These are phyloP conservation scores for Thamnidium elegans DNA, from an alignment of 192 early-diverging fungal species.

Conservation along the genomic window DNA sequence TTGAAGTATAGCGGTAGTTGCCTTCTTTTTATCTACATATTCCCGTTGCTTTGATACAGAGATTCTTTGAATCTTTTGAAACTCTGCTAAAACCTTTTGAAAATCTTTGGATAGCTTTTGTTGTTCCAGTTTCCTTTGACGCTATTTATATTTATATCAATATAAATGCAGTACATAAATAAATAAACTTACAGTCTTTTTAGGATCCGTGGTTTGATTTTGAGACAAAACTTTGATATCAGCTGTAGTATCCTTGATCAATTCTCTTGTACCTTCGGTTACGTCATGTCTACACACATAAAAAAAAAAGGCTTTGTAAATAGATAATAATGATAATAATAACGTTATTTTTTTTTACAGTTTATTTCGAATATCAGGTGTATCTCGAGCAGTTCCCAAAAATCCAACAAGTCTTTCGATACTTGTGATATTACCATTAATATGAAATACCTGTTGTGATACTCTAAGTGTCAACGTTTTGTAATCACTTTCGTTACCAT, in stretches of 20 bases:
- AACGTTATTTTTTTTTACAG: constrained; percentile 46
- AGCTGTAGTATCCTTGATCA: constrained; percentile 73
- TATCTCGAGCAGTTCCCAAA: constrained; percentile 78
- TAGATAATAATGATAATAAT: constrained; percentile 29
- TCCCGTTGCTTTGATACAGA: constrained; percentile 83
- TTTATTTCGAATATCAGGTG: constrained; percentile 67
- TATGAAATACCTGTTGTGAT: constrained; percentile 82
- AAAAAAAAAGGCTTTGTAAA: not conserved
- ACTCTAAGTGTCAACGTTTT: constrained; percentile 59
- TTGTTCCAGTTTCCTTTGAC: constrained; percentile 81
- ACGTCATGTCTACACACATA: constrained; percentile 54
- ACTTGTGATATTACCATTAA: constrained; percentile 80
- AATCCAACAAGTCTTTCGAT: constrained; percentile 76
- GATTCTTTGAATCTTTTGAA: constrained; percentile 79
- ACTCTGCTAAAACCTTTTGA: constrained; percentile 85
- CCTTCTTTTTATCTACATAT: constrained; percentile 74
- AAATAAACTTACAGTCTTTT: constrained; percentile 27
- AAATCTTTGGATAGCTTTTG: constrained; percentile 96
- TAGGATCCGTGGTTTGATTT: constrained; percentile 42
- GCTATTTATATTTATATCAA: constrained; percentile 30
- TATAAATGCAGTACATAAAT: not conserved
- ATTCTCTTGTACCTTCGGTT: constrained; percentile 78
- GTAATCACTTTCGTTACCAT: constrained; percentile 49
- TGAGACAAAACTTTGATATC: constrained; percentile 76
- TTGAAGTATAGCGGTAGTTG: constrained; percentile 35